Percentiles rank a stretch among this genome's conserved stretches.
Conservation (phyloP, 1,284 basidiomycete genomes). For the Apiotrichum siamense region DNA sequence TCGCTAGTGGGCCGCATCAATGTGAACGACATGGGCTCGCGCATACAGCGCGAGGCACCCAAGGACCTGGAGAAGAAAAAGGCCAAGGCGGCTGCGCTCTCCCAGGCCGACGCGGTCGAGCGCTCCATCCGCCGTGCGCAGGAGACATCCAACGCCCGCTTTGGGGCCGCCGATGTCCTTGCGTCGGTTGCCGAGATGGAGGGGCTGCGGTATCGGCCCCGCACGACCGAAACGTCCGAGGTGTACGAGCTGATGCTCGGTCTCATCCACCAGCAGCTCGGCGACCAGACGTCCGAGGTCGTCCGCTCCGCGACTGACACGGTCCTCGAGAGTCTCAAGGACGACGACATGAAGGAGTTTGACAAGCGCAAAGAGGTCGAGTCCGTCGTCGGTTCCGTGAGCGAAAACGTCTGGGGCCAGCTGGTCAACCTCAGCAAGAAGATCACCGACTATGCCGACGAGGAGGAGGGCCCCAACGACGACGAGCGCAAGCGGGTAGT, state of each 20-base stretch:
- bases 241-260: slow-evolving; percentile 91
- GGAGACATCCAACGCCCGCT: slow-evolving; percentile 36
- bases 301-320: slow-evolving; percentile 90
- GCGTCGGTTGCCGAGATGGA: slow-evolving; percentile 90
- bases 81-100: slow-evolving; percentile 62
- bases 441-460: slow-evolving; percentile 89
- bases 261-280: slow-evolving; percentile 72
- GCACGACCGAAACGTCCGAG: slow-evolving; percentile 88
- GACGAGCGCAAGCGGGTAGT: slow-evolving; percentile 53
- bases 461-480: slow-evolving; percentile 76
- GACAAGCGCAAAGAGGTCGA: slow-evolving; percentile 97
- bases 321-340: slow-evolving; percentile 84
- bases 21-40: slow-evolving; percentile 87
- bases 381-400: slow-evolving; percentile 64
- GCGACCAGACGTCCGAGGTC: slow-evolving; percentile 93
- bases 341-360: slow-evolving; percentile 85
- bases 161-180: slow-evolving; percentile 68
- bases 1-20: slow-evolving; percentile 87
- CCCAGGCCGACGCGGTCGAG: slow-evolving; percentile 49
- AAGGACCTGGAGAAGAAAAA: slow-evolving; percentile 96
- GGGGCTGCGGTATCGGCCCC: slow-evolving; percentile 83
- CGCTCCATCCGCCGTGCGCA: slow-evolving; percentile 42
- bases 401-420: slow-evolving; percentile 75
- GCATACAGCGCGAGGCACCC: slow-evolving; percentile 72
- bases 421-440: slow-evolving; percentile 86